Percentiles rank a stretch among this genome's conserved stretches.
phyloP scores from a whole-genome alignment of 1,284 basidiomycete species.

The Sphaerobolus stellatus region DNA sequence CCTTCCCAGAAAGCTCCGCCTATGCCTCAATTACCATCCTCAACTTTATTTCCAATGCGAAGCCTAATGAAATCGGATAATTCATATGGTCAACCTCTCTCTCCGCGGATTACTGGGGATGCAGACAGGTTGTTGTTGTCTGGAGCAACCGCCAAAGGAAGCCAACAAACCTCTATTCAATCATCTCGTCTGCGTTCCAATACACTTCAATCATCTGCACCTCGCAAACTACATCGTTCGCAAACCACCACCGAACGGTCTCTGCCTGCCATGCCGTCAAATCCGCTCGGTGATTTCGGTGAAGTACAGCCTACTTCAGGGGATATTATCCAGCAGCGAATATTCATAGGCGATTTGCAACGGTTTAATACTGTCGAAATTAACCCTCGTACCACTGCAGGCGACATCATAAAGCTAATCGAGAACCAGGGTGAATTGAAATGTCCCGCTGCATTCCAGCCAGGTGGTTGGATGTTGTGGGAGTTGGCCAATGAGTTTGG shows the following conservation, averaged over 20 bases:
- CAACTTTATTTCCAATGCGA: too few species aligned
- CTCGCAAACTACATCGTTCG: constrained; percentile 19
- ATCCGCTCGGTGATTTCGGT: too few species aligned
- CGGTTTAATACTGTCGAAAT: constrained; percentile 70
- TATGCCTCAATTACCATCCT: too few species aligned
- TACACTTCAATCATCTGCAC: background rate
- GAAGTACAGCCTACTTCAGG: too few species aligned
- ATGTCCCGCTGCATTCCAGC: constrained; percentile 44
- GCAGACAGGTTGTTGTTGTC: too few species aligned
- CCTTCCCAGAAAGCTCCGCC: too few species aligned
- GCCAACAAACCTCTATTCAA: background rate
- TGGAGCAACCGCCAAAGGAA: too few species aligned
- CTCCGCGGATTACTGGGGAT: too few species aligned
- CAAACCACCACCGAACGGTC: constrained; percentile 23
- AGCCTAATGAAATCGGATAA: too few species aligned
- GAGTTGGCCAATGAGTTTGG: constrained; percentile 81
- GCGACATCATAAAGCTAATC: constrained; percentile 62
- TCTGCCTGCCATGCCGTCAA: constrained; percentile 20
- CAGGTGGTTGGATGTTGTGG: constrained; percentile 73
- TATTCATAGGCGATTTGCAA: constrained; percentile 75
- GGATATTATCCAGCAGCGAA: constrained; percentile 51
- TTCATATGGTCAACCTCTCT: too few species aligned
- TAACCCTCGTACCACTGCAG: constrained; percentile 56
- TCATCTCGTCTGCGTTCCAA: background rate
- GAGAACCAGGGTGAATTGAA: constrained; percentile 60